Base-by-base conservation (phyloP, 176 grass and related monocot genomes). In the Melocanna baccifera region DNA sequence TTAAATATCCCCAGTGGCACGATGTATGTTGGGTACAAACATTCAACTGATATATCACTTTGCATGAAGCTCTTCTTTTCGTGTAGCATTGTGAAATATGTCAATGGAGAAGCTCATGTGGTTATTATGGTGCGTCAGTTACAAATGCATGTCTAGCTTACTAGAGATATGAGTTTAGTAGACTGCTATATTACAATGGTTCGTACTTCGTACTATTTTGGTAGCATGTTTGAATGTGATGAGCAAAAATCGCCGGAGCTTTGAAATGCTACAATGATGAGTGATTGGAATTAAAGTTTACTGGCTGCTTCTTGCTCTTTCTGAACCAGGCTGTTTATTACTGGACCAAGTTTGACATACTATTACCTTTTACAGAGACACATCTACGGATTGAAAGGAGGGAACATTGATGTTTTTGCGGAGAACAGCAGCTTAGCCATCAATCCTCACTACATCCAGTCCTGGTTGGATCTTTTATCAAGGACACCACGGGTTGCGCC, bases 401-500 rank as follows among this genome's bases (percentile, higher is more conserved):
- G 83, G 88, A 96, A 92, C 40, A 86, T 99, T 40, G 83, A 99
- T 25, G 89, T 99, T 86, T 99, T 99, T 75, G 86, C 86, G 71
- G 93, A 94, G 56, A 81, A 89, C 67, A 99, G 93, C 87, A 96
- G 91, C 79, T 92, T 99, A 86, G 91, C 93, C 10, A 79, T 94
- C 76, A 96, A 92, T 71, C 87, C 88, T 79, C 81, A 85, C 78
- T 94, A 94, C 63, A 83, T 99, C 57, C 71, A 47, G 26, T 94
- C 96, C 62, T 99, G 94, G 91, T 81, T 99, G 80, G 77, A 99
- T 92, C 88, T 99, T 42, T 84, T 99, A 57, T 94, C 96, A 42
- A 87, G 86, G 36, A 99, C 96, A 78, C 96, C 96, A 83, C 89
- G 96, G 52, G 96, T 99, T 63, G 91, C 93, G 74, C 93, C 96